Evolutionary conservation across 768 basidiomycete genomes (phyloP).

Genomic region (Russula sp.): DNA sequence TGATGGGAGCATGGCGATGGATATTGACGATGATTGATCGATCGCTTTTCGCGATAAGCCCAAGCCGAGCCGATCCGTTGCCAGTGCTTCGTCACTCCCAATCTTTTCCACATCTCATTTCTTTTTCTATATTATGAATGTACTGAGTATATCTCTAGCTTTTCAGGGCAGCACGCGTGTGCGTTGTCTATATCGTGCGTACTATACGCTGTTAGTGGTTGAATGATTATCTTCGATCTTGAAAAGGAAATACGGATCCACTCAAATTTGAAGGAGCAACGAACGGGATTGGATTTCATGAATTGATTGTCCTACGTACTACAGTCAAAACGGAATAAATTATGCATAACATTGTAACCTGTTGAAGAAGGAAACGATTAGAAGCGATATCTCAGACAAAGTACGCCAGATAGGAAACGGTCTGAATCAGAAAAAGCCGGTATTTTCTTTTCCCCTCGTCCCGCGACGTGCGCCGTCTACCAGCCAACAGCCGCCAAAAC

Average conservation of each 20-base stretch:
- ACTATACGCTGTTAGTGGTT: constrained; percentile 9
- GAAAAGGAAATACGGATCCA: neutral
- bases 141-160: constrained; percentile 1
- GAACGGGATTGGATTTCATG: neutral
- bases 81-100: neutral
- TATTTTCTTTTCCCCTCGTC: constrained; percentile 22
- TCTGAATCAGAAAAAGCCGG: constrained; percentile 25
- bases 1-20: constrained; percentile 21
- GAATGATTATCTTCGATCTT: neutral
- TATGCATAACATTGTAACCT: neutral
- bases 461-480: neutral
- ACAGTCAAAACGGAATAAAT: neutral
- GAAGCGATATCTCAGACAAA: neutral
- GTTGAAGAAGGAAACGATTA: neutral
- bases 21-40: constrained; percentile 20
- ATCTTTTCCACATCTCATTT: neutral
- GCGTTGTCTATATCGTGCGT: neutral
- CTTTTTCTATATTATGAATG: constrained; percentile 6
- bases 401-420: neutral
- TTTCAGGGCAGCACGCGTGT: neutral
- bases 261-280: neutral
- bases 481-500: constrained; percentile 20
- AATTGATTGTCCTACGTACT: neutral
- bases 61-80: neutral
- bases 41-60: neutral